Base-by-base conservation (phyloP, 2,329 filamentous ascomycete species). In the Hypomyces perniciosus region DNA sequence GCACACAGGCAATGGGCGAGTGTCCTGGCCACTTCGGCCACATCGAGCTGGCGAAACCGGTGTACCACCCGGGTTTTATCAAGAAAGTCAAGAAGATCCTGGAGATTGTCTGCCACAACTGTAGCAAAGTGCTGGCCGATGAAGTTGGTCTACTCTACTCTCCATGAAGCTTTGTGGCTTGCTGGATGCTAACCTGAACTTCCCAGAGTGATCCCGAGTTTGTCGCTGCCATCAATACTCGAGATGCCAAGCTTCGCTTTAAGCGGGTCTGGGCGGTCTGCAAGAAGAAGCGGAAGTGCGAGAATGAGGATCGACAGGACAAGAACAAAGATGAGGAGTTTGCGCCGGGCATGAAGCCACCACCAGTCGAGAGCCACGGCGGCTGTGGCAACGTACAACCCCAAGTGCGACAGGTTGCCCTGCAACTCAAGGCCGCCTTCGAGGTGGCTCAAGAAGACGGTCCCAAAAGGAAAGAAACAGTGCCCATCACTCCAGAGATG, bases 11-110 rank as follows among this genome's bases (percentile, higher is more conserved):
- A 65, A 96, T 96, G 81, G 85, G 88, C 57, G 90, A 96, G 68
- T 99, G 93, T 69, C 92, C 93, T 53, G 93, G 93, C 54, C 93
- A 99, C 69, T 99, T 99, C 68, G 93, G 93, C 57, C 95, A 99
- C 72, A 99, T 99, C 63, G 95, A 99, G 73, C 80, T 99, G 60
- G 91, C 93, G 39, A 91, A 90, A 67, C 93, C 95, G 50, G 93
- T 99, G 62, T 99, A 88, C 71, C 93, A 99, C 62, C 74, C 78
- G 76, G 93, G 93, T 64, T 99, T 96, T 73, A 87, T 99, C 75
- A 95, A 89, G 71, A 97, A 97, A 77, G 91, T 96, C 73, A 99
- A 99, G 80, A 99, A 97, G 79, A 83, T 99, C 63, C 78, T 99
- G 70, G 95, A 99, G 80, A 93, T 91, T 62, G 91, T 99, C 71